These are phyloP conservation scores for Blastobotrys persicus DNA, from an alignment of 1,139 yeast species.

Conservation along the genomic window DNA sequence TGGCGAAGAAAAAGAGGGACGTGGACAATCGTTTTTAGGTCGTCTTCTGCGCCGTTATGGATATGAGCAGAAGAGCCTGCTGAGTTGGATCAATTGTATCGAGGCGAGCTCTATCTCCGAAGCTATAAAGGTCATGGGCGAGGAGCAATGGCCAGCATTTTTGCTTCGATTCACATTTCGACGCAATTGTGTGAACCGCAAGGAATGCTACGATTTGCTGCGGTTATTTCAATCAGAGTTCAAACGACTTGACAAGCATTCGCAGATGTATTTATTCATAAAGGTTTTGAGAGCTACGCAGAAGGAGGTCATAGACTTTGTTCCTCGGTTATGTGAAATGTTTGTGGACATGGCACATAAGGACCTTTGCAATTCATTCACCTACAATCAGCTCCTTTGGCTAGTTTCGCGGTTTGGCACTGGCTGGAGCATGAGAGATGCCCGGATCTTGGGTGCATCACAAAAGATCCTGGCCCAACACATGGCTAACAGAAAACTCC, in stretches of 20 bases:
- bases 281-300: conserved; percentile 27
- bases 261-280: conserved; percentile 27
- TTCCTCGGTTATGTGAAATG: conserved; percentile 30
- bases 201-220: conserved; percentile 29
- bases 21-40: background rate
- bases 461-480: conserved; percentile 28
- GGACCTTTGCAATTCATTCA: conserved; percentile 16
- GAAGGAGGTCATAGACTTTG: conserved; percentile 27
- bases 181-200: conserved; percentile 27
- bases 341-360: conserved; percentile 23
- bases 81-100: conserved; percentile 28
- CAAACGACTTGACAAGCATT: conserved; percentile 13
- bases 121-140: conserved; percentile 28
- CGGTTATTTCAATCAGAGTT: conserved; percentile 23
- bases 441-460: conserved; percentile 27
- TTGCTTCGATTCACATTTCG: conserved; percentile 30
- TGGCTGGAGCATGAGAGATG: conserved; percentile 25
- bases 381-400: conserved; percentile 36
- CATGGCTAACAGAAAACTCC: conserved; percentile 21
- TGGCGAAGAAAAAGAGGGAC: background rate
- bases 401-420: conserved; percentile 31
- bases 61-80: conserved; percentile 20
- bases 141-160: conserved; percentile 32
- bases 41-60: conserved; percentile 7
- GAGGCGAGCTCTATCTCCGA: conserved; percentile 20